These are phyloP conservation scores for Saraca asoca DNA, from an alignment of 331 rosid genomes.

Conservation along the genomic window DNA sequence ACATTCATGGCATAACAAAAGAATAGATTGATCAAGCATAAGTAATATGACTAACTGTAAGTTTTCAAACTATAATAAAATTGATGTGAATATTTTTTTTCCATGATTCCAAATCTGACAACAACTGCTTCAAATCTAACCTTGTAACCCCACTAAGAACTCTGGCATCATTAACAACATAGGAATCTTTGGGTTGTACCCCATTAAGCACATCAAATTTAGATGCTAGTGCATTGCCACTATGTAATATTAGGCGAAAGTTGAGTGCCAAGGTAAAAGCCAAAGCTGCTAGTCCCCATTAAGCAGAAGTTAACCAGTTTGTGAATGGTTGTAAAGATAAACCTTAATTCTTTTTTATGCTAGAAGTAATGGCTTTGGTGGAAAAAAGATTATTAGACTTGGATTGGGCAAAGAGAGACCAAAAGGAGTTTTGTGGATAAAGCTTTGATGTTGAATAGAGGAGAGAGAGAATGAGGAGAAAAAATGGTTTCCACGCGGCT, in stretches of 20 bases:
- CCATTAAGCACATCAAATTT: conserved; percentile 57
- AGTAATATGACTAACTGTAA: conserved; percentile 62
- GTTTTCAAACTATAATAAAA: conserved; percentile 59
- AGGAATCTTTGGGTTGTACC: conserved; percentile 55
- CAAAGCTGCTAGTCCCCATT: conserved; percentile 57
- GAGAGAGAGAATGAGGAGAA: conserved; percentile 56
- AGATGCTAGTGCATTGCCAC: conserved; percentile 52
- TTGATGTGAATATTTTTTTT: conserved; percentile 53
- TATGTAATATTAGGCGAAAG: conserved; percentile 44
- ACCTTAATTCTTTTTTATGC: conserved; percentile 31
- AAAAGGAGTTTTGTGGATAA: conserved; percentile 35
- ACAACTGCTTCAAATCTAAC: conserved; percentile 52
- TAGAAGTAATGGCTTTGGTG: conserved; percentile 36
- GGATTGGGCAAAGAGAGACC: conserved; percentile 42
- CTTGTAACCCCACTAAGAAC: conserved; percentile 60
- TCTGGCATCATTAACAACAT: conserved; percentile 61
- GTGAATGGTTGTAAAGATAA: conserved; percentile 30
- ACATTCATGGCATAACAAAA: too few relatives aligned
- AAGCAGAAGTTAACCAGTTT: conserved; percentile 48
- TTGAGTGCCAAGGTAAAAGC: conserved; percentile 60
- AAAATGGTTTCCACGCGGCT: conserved; percentile 57
- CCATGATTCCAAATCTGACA: conserved; percentile 52
- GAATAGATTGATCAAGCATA: too few relatives aligned
- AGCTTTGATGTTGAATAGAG: conserved; percentile 43
- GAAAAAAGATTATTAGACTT: conserved; percentile 32